Percentiles rank a stretch among this genome's conserved stretches.
Evolutionary conservation across 2,329 filamentous ascomycete genomes (phyloP).

Genomic region (Penicillium sclerotiorum): DNA sequence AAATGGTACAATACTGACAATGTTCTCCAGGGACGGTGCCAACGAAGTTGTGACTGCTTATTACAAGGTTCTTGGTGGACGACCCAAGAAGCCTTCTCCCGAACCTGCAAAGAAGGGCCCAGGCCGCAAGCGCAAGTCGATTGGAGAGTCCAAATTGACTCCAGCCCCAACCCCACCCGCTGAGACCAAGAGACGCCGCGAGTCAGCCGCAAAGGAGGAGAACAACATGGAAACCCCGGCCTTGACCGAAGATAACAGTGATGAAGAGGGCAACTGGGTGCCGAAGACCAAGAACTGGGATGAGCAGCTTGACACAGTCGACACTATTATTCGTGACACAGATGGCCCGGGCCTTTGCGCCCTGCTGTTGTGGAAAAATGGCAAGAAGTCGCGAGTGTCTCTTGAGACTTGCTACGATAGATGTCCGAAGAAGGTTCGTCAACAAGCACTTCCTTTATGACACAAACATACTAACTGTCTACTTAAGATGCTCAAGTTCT

Average conservation of each 20-base stretch:
- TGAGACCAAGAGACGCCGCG: conserved; percentile 32
- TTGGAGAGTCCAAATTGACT: conserved; percentile 31
- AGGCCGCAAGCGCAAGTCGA: conserved; percentile 39
- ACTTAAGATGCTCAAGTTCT: conserved; percentile 52
- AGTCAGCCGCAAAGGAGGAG: conserved; percentile 26
- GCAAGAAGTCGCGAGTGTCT: conserved; percentile 45
- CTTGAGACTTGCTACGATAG: conserved; percentile 46
- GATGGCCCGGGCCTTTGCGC: conserved; percentile 38
- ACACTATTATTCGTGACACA: conserved; percentile 46
- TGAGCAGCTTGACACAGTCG: conserved; percentile 42
- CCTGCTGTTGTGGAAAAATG: conserved; percentile 49
- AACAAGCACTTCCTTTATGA: background rate
- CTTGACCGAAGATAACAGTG: conserved; percentile 19
- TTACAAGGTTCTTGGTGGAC: conserved; percentile 45
- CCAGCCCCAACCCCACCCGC: conserved; percentile 20
- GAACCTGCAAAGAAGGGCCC: conserved; percentile 25
- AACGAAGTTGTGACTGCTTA: conserved; percentile 45
- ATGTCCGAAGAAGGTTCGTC: conserved; percentile 45
- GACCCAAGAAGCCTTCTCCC: conserved; percentile 33
- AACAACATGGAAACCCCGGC: conserved; percentile 13
- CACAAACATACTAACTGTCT: conserved; percentile 13
- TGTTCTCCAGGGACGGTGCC: conserved; percentile 38
- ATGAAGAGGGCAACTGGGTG: conserved; percentile 39
- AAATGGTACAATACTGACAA: conserved; percentile 19
- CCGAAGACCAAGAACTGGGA: conserved; percentile 49